phyloP scores from a whole-genome alignment of 306 rosid species.

The Betula pendula region DNA sequence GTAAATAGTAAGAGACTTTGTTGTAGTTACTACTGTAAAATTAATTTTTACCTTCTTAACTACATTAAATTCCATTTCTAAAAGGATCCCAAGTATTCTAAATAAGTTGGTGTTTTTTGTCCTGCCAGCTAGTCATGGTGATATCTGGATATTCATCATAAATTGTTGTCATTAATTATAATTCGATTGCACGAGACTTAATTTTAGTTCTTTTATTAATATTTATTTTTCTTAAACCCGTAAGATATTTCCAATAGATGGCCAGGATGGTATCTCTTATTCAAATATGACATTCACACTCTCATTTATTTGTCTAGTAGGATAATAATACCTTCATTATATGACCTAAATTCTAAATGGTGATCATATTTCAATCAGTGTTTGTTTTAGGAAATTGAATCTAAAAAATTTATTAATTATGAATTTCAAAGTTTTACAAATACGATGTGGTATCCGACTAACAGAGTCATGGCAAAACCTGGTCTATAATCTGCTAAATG shows the following conservation, averaged over 20 bases:
- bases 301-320: not conserved
- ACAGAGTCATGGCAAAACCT: not conserved
- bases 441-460: not conserved
- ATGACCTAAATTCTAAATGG: not conserved
- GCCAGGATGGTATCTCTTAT: not conserved
- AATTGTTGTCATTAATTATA: not conserved
- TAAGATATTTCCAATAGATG: not conserved
- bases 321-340: not conserved
- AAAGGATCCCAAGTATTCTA: no score
- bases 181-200: not conserved
- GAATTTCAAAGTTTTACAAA: not conserved
- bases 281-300: not conserved
- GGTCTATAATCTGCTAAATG: not conserved
- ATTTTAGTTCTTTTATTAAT: not conserved
- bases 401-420: not conserved
- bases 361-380: not conserved
- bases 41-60: no score
- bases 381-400: not conserved
- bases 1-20: not conserved
- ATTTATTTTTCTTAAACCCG: not conserved
- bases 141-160: not conserved
- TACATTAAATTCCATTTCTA: no score
- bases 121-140: no score
- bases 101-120: no score
- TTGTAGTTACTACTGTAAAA: no score